phyloP scores from a whole-genome alignment of 768 basidiomycete genomes.

The Naganishia friedmannii region DNA sequence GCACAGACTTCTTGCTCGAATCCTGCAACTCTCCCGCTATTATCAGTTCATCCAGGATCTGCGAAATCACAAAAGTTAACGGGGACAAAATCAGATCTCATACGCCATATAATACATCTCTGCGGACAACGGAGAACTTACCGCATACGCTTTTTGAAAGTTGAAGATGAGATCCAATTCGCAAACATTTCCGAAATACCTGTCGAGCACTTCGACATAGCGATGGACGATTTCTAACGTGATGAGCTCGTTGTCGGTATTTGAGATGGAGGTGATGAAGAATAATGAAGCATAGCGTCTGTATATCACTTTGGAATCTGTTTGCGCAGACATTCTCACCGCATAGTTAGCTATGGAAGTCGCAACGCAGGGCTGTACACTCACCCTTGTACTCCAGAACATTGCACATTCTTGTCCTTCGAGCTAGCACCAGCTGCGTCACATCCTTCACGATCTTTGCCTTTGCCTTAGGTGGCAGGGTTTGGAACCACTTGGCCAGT shows the following conservation, averaged over 20 bases:
- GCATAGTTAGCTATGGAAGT: neutral
- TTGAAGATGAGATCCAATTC: slow-evolving; percentile 97
- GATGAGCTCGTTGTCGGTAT: slow-evolving; percentile 83
- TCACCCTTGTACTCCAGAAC: slow-evolving; percentile 92
- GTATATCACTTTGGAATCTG: slow-evolving; percentile 85
- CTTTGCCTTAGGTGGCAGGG: slow-evolving; percentile 74
- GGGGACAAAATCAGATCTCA: neutral
- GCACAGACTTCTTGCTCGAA: slow-evolving; percentile 68
- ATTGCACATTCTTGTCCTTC: slow-evolving; percentile 89
- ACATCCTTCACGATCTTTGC: slow-evolving; percentile 93
- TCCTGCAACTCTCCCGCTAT: slow-evolving; percentile 93
- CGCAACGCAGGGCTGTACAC: neutral
- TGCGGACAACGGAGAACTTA: slow-evolving; percentile 35
- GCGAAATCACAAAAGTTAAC: neutral
- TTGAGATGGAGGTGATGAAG: slow-evolving; percentile 83
- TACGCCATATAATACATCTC: neutral
- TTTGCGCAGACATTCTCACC: neutral
- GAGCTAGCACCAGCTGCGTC: slow-evolving; percentile 82
- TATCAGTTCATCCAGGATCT: slow-evolving; percentile 84
- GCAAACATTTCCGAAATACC: slow-evolving; percentile 80
- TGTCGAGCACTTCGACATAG: slow-evolving; percentile 83
- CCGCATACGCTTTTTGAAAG: slow-evolving; percentile 92
- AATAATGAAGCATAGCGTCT: slow-evolving; percentile 91
- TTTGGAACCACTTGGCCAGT: slow-evolving; percentile 92
- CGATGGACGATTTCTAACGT: slow-evolving; percentile 90